Base-by-base conservation (phyloP, 768 basidiomycete genomes). In the Boletus coccyginus region DNA sequence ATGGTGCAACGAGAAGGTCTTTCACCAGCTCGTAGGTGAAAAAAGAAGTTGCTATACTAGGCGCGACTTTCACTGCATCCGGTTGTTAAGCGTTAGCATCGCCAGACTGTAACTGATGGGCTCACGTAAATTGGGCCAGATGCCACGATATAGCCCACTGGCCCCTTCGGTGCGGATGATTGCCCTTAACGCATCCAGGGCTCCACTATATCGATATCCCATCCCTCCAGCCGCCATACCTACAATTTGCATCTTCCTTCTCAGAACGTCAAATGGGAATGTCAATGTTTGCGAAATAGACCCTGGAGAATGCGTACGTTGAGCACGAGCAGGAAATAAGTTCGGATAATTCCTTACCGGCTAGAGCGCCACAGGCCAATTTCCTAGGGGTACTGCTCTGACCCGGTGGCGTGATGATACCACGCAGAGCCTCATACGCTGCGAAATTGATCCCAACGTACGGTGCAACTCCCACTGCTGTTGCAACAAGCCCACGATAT, bases 241-340 rank as follows among this genome's bases (percentile, higher is more conserved):
- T 7, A 85, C 81, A 56, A 96, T 91, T 71, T 98, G 96, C 88
- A 98, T 94, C 78, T 98, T 96, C 58, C 96, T 81, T 46, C 96
- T 81, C 56, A 98, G 73, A 7, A 98, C 92, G 70, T 99, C 96
- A 65, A 97, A 92, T 10, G 96, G 96, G 70, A 96, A 98, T 6
- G 95, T 98, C 63, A 98, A 73, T 48, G 94, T 92, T 71, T 98
- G 93, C 13, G 94, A 94, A 61, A 96, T 88, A 27, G 88, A 85
- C n/a, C 92, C 92, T 83, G 73, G 31, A 27, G 52, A 24, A 27
- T 27, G 51, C 49, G 27, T 11, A 42, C 57, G 7, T 48, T 62
- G n/a, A 59, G 52, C 27, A 52, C 38, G 11, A 41, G 21, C 46
- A 21, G n/a, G 32, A 50, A 61, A 27, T 33, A 21, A 39, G 31